A percentile compares a stretch with the other conserved stretches of the same genome.
Conservation (phyloP, 305 asterid species). For the Galium porrigens region DNA sequence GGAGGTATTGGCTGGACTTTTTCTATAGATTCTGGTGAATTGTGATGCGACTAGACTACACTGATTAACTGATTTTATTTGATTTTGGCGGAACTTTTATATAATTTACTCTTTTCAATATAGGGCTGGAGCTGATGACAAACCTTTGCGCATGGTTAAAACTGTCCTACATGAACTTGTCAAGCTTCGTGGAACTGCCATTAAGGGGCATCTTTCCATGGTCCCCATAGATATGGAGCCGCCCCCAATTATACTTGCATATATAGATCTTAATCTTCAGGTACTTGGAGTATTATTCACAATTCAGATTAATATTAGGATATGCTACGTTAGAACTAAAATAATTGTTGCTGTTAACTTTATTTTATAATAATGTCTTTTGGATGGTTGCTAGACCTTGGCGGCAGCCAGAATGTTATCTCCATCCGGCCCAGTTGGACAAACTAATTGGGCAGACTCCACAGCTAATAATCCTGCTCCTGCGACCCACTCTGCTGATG, state of each 20-base stretch:
- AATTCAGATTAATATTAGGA: neutral
- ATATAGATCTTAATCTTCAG: conserved; percentile 98
- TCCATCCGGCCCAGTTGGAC: conserved; percentile 91
- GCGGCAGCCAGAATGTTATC: conserved; percentile 99
- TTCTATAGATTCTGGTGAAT: neutral
- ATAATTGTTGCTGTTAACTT: too few species aligned
- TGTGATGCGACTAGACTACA: conserved; percentile 7
- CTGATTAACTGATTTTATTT: neutral
- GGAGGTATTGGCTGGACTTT: conserved; percentile 40
- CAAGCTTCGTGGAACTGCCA: conserved; percentile 97
- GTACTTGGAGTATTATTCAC: conserved; percentile 21
- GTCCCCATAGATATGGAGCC: conserved; percentile 98
- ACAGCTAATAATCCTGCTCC: conserved; percentile 66
- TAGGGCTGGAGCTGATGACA: conserved; percentile 99
- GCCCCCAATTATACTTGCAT: conserved; percentile 92
- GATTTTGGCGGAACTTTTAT: neutral
- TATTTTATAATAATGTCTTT: neutral
- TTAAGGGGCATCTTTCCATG: conserved; percentile 95
- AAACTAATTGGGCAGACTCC: conserved; percentile 96
- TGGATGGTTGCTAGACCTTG: conserved; percentile 50
- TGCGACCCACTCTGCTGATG: conserved; percentile 76
- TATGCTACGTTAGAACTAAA: neutral
- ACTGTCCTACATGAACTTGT: conserved; percentile 98
- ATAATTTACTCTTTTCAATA: conserved; percentile 12
- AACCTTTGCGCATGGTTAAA: conserved; percentile 98